A percentile compares a stretch with the other conserved stretches of the same genome.
Conservation (phyloP, 139 green algal genomes). For the Coccomyxa sp. region DNA sequence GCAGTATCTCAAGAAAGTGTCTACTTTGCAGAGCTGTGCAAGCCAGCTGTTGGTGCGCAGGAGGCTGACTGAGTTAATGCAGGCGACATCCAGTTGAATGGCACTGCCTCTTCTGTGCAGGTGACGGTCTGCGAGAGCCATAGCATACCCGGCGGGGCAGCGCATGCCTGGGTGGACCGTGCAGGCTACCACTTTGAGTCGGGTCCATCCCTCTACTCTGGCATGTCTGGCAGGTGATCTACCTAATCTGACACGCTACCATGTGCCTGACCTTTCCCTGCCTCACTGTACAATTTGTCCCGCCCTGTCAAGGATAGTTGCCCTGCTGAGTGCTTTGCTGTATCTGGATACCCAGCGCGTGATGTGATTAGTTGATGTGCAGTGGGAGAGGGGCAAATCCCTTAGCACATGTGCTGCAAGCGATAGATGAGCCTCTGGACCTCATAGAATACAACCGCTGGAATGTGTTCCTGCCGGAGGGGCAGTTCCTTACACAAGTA, state of each 20-base stretch:
- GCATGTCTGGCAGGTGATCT: slow-evolving; percentile 27
- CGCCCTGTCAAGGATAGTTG: no score
- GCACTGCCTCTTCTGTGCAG: no score
- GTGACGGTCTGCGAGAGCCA: slow-evolving; percentile 78
- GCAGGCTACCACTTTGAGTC: slow-evolving; percentile 92
- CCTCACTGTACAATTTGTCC: no score
- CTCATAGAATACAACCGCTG: slow-evolving; percentile 88
- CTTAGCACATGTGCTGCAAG: slow-evolving; percentile 73
- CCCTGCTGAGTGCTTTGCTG: no score
- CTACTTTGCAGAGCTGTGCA: no score
- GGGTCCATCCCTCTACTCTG: slow-evolving; percentile 78
- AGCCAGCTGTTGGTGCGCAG: no score
- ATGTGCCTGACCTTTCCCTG: no score
- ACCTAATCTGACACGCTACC: no score
- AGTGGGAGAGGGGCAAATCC: slow-evolving; percentile 70
- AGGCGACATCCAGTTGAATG: no score
- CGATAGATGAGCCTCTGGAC: slow-evolving; percentile 76
- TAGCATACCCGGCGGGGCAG: slow-evolving; percentile 72
- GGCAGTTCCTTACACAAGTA: slow-evolving; percentile 70
- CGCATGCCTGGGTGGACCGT: slow-evolving; percentile 69
- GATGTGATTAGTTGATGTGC: background rate
- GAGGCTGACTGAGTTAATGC: no score
- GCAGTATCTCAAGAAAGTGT: no score
- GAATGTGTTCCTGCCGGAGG: slow-evolving; percentile 94
- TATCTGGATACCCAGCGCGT: no score